phyloP scores from a whole-genome alignment of 768 basidiomycete species.

The Boletus subcaerulescens region DNA sequence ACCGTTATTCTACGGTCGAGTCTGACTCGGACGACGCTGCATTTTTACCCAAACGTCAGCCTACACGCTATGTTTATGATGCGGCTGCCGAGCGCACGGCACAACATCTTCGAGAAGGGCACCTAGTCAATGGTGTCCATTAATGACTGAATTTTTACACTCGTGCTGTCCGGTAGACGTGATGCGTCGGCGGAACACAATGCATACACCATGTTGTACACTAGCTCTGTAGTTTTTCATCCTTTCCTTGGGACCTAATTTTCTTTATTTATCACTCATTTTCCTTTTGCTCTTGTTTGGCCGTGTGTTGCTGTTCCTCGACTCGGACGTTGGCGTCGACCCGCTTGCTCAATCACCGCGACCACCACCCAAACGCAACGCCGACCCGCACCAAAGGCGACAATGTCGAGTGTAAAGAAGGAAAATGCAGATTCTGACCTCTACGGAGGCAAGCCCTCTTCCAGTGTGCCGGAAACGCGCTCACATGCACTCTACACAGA shows the following conservation, averaged over 20 bases:
- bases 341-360: constrained; percentile 9
- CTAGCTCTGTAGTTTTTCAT: constrained; percentile 17
- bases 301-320: constrained; percentile 13
- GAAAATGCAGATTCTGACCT: constrained; percentile 39
- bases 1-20: constrained; percentile 36
- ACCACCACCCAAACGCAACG: not conserved
- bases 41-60: constrained; percentile 39
- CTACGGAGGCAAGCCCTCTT: constrained; percentile 43
- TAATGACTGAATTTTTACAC: constrained; percentile 13
- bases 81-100: constrained; percentile 81
- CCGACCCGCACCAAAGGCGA: not conserved
- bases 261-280: constrained; percentile 18
- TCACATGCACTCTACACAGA: constrained; percentile 33
- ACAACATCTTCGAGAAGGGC: constrained; percentile 50
- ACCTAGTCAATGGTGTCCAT: constrained; percentile 47
- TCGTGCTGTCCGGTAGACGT: no score
- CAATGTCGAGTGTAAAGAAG: constrained; percentile 26
- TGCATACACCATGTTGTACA: constrained; percentile 25
- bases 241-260: constrained; percentile 10
- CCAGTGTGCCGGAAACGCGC: not conserved
- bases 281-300: constrained; percentile 24
- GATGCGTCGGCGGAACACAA: not conserved
- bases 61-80: constrained; percentile 83
- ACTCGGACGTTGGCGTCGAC: no score
- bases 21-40: constrained; percentile 49